Base-by-base conservation (phyloP, 768 basidiomycete genomes). In the Auricularia auricula-judae region DNA sequence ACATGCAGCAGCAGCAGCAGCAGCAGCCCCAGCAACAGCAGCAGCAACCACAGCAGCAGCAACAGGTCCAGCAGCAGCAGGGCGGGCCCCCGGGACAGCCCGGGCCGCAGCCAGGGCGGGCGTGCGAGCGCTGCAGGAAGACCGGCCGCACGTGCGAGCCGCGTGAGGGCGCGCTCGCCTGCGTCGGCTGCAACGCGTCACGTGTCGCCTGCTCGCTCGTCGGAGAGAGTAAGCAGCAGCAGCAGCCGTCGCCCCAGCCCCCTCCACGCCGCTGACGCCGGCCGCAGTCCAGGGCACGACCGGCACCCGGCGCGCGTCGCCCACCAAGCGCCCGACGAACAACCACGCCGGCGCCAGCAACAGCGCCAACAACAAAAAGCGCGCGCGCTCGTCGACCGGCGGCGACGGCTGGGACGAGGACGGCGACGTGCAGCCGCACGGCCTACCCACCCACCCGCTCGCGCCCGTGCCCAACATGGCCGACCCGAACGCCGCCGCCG, bases 201-300 rank as follows among this genome's bases (percentile, higher is more conserved):
- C 56, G 56, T 29, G 56, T 59, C 56, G 56, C 56, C 11, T 59
- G 56, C 23, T 59, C 56, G 56, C 56, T 59, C 56, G 56, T 59
- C 33, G 56, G 56, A 29, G 56, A 59, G 34, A 59, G 56, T 59
- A 18, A 59, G 56, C 33, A 2, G 29, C 29, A 2, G 29, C 29
- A 2, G 29, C 29, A 2, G 29, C 29, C 29, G 29, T 3, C 29
- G 29, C 29, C 29, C 29, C 29, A 29, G 29, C 29, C 29, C 23
- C 29, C 29, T 29, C 29, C 29, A 29, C 29, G 29, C 2, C 29
- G 29, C 29, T 29, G 29, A 29, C 29, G 29, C 29, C 29, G 29
- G 29, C 29, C 14, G 7, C 56, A 59, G 56, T 59, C 56, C 56
- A 59, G 56, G 56, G 56, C 56, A 59, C 56, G 5, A 14, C 56